These are phyloP conservation scores for Trichophyton equinum DNA, from an alignment of 2,329 filamentous ascomycete genomes.

Conservation along the genomic window DNA sequence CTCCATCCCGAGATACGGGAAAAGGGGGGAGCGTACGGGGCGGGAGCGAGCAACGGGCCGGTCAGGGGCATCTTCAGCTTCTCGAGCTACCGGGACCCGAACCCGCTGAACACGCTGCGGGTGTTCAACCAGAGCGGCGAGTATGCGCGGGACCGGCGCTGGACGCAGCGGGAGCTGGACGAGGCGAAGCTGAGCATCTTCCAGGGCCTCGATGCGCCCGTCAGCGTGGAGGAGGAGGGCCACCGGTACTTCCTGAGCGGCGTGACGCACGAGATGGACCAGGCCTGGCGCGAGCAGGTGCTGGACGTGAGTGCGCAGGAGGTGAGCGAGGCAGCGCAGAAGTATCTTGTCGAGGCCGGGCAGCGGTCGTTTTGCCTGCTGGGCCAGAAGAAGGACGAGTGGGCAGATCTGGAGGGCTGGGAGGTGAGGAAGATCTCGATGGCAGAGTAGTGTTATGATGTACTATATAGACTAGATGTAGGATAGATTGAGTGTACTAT, in stretches of 20 bases:
- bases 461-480: background rate
- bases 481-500: background rate
- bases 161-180: conserved; percentile 75
- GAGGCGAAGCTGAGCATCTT: conserved; percentile 95
- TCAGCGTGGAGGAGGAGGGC: conserved; percentile 75
- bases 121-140: conserved; percentile 73
- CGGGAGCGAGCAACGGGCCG: conserved; percentile 69
- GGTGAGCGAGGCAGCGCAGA: conserved; percentile 67
- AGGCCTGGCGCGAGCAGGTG: conserved; percentile 67
- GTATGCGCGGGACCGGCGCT: conserved; percentile 70
- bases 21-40: conserved; percentile 93
- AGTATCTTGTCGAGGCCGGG: conserved; percentile 60
- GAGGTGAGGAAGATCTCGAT: conserved; percentile 61
- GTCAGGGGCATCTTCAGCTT: conserved; percentile 82
- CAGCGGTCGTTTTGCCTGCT: conserved; percentile 57
- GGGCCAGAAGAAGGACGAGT: conserved; percentile 68
- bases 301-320: conserved; percentile 74
- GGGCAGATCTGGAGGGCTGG: conserved; percentile 59
- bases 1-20: conserved; percentile 95
- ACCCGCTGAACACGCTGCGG: conserved; percentile 73
- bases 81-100: conserved; percentile 94
- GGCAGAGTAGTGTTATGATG: background rate
- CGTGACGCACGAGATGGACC: conserved; percentile 78
- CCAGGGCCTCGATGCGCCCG: conserved; percentile 78
- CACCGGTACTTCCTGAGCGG: conserved; percentile 75